These are phyloP conservation scores for Ammopiptanthus mongolicus DNA, from an alignment of 306 rosid species.

Conservation along the genomic window DNA sequence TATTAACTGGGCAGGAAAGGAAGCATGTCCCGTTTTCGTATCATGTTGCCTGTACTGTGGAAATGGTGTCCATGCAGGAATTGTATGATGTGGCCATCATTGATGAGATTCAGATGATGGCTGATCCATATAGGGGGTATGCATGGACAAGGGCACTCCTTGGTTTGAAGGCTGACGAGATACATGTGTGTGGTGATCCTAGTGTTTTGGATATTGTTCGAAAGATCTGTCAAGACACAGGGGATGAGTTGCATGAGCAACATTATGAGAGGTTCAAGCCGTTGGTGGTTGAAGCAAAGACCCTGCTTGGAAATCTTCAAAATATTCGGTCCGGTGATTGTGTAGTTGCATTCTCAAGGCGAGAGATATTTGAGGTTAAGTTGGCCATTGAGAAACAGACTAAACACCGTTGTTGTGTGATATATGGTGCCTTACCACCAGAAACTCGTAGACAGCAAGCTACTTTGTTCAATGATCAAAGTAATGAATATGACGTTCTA, in stretches of 20 bases:
- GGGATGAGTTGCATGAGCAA: conserved; percentile 73
- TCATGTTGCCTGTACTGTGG: conserved; percentile 84
- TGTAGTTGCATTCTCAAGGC: conserved; percentile 92
- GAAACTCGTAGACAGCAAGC: conserved; percentile 92
- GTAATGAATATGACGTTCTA: conserved; percentile 73
- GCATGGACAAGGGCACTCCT: conserved; percentile 93
- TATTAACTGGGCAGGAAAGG: conserved; percentile 82
- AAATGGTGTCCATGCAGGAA: conserved; percentile 79
- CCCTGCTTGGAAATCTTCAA: conserved; percentile 68
- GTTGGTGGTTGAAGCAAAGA: conserved; percentile 87
- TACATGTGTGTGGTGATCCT: conserved; percentile 80
- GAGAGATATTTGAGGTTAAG: conserved; percentile 91
- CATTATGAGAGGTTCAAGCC: conserved; percentile 92
- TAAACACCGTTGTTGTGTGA: conserved; percentile 75
- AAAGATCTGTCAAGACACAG: conserved; percentile 65
- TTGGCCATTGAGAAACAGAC: conserved; percentile 79
- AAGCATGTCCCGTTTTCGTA: conserved; percentile 70
- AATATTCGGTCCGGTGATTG: conserved; percentile 88
- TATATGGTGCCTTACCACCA: conserved; percentile 91
- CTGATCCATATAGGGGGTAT: conserved; percentile 68
- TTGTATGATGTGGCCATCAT: conserved; percentile 81
- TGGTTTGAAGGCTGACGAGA: conserved; percentile 91
- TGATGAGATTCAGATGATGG: conserved; percentile 92
- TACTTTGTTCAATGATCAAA: conserved; percentile 72
- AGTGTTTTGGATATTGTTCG: conserved; percentile 73